Conservation (phyloP, 805 yeast genomes). For the Wickerhamiella occidentalis region DNA sequence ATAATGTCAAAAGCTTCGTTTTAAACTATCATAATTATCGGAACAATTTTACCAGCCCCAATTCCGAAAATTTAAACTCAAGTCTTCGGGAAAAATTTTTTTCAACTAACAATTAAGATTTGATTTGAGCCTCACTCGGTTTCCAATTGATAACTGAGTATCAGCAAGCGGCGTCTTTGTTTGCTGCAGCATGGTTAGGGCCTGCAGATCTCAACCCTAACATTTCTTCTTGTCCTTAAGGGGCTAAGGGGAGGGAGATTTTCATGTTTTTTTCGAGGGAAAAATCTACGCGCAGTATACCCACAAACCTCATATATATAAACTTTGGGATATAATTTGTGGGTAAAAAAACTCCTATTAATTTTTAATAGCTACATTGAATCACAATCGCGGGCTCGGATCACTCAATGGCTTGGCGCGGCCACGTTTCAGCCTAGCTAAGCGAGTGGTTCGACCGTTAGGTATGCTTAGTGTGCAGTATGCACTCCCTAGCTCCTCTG, state of each 20-base stretch:
- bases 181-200: background rate
- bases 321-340: too few relatives aligned
- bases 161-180: background rate
- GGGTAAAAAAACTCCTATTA: too few relatives aligned
- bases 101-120: too few relatives aligned
- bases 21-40: too few relatives aligned
- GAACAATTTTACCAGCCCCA: background rate
- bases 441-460: conserved; percentile 7
- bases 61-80: background rate
- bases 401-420: background rate
- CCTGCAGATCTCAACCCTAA: background rate
- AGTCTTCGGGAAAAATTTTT: background rate
- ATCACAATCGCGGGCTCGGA: too few relatives aligned
- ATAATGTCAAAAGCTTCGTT: too few relatives aligned
- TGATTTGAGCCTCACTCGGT: too few relatives aligned
- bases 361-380: too few relatives aligned
- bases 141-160: background rate
- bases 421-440: background rate
- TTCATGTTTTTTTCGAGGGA: background rate
- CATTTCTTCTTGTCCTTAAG: background rate
- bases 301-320: background rate
- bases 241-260: too few relatives aligned
- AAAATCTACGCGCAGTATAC: background rate
- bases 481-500: background rate
- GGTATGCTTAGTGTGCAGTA: background rate